Base-by-base conservation (phyloP, 1,139 yeast species). In the Candida sp. region DNA sequence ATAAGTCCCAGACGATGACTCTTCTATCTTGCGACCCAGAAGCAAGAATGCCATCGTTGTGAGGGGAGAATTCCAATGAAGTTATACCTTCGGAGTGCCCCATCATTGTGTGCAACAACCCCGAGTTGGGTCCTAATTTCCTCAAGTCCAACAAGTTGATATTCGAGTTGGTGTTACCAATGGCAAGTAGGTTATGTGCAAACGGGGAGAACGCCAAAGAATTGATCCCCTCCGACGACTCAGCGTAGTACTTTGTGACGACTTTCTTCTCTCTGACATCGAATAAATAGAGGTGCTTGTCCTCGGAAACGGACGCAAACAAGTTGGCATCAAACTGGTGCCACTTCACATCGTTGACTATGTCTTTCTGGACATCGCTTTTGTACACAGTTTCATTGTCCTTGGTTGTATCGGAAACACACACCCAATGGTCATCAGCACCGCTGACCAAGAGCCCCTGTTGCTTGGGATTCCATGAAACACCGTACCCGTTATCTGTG, bases 311-410 rank as follows among this genome's bases (percentile, higher is more conserved):
- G 4, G 90, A 77, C 0, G 88, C 94, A 63, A 87, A 83, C 7
- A 83, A 39, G 54, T 77, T 70, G 11, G 68, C 69, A 49, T 81
- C 74, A 52, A 78, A 74, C 33, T 68, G 65, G 59, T 86, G 88
- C 90, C 93, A 88, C 66, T 85, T 83, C 26, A 84, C 86, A 60
- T 88, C 96, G 60, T 89, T 89, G 9, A 88, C 90, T 32, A 85
- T 84, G 55, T 84, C 85, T 0, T 65, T 58, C 57, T 86, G 90
- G 2, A 41, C 30, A 28, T 50, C 50, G 27, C 49, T 53, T 30
- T 51, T 43, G 32, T 51, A 52, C 6, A 53, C 25, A 17, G 40
- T 28, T 6, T 25, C 53, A 9, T 55, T 59, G 28, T 53, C 53
- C 3, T 53, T 54, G 25, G 48, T 49, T 1, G 53, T 53, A 9